These are phyloP conservation scores for Globisporangium cystogenes DNA, from an alignment of 352 stramenopile genomes.

Conservation along the genomic window DNA sequence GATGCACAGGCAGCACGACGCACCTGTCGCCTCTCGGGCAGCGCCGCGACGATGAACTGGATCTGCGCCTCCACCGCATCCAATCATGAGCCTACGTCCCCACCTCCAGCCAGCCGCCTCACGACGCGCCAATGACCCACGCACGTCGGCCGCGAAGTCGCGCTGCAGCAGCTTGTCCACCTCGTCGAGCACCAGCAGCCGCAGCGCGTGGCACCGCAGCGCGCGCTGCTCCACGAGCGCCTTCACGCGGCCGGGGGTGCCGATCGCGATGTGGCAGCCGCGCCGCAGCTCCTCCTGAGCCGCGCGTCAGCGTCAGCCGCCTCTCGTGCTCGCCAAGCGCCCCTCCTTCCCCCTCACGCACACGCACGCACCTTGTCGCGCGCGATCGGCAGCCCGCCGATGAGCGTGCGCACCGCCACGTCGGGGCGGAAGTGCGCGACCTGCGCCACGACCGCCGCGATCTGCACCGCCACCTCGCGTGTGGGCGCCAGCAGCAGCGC, in stretches of 20 bases:
- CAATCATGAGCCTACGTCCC: neutral
- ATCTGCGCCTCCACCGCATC: conserved; percentile 31
- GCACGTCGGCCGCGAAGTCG: conserved; percentile 66
- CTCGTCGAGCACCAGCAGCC: conserved; percentile 72
- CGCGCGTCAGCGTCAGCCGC: neutral
- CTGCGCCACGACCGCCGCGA: conserved; percentile 56
- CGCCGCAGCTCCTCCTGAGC: conserved; percentile 21
- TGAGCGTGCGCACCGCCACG: conserved; percentile 30
- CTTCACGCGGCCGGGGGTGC: conserved; percentile 65
- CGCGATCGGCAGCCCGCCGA: conserved; percentile 53
- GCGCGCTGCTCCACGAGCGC: conserved; percentile 56
- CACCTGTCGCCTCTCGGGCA: conserved; percentile 63
- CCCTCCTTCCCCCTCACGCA: no score
- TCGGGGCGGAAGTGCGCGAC: conserved; percentile 31
- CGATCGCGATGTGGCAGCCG: conserved; percentile 62
- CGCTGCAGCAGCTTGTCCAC: conserved; percentile 71
- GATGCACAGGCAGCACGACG: no score
- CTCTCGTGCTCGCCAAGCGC: neutral
- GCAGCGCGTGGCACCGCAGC: conserved; percentile 39
- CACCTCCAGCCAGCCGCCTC: neutral
- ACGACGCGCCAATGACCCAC: no score
- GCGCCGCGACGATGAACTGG: conserved; percentile 39
- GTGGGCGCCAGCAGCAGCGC: conserved; percentile 70
- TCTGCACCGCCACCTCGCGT: conserved; percentile 73
- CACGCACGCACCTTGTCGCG: conserved; percentile 41